phyloP scores from a whole-genome alignment of 1,139 yeast species.

The Candida tropicalis region DNA sequence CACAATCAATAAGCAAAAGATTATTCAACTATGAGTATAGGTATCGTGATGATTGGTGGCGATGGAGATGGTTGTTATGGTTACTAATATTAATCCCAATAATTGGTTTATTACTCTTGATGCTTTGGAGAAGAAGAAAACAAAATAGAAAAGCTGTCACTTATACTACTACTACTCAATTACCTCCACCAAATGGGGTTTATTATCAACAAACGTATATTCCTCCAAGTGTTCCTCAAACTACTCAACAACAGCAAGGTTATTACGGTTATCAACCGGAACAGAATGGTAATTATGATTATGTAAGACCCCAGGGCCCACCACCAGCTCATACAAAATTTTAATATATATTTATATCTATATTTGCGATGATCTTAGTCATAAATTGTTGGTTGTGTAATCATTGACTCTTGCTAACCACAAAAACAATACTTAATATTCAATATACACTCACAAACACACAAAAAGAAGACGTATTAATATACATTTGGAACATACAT shows the following conservation, averaged over 20 bases:
- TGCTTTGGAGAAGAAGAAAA: constrained; percentile 11
- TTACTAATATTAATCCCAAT: constrained; percentile 13
- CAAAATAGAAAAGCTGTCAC: neutral
- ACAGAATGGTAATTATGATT: constrained; percentile 6
- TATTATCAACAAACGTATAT: constrained; percentile 5
- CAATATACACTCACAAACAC: no score
- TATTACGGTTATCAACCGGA: constrained; percentile 1
- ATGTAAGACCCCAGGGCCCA: constrained; percentile 11
- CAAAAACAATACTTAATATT: no score
- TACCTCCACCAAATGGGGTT: neutral
- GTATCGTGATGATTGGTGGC: constrained; percentile 9
- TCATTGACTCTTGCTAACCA: no score
- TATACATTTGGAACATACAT: no score
- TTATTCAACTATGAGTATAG: neutral
- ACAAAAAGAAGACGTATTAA: no score
- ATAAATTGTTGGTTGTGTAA: no score
- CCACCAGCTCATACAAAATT: constrained; percentile 14
- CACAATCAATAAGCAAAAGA: neutral
- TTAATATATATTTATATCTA: neutral
- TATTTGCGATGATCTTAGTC: no score
- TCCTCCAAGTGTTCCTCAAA: constrained; percentile 6
- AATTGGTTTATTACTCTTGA: constrained; percentile 7
- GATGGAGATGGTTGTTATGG: constrained; percentile 17
- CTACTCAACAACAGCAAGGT: constrained; percentile 5
- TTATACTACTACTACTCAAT: constrained; percentile 2